These are phyloP conservation scores for Umbellularia californica DNA, from an alignment of 164 flowering plant genomes.

Conservation along the genomic window DNA sequence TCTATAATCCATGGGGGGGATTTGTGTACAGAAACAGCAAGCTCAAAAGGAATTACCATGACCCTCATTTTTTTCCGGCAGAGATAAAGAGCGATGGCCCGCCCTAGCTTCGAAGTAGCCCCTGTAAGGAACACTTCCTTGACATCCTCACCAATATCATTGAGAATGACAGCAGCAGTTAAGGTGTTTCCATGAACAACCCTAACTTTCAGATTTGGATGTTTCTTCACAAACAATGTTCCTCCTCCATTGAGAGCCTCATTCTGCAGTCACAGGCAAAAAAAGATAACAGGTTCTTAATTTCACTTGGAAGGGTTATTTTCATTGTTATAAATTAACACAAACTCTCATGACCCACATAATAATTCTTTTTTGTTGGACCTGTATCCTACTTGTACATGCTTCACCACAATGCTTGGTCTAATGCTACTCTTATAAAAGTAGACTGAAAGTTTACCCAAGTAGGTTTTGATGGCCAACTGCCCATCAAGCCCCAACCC, in stretches of 20 bases:
- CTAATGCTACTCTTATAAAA: no score
- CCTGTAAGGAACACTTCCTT: conserved; percentile 82
- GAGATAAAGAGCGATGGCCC: conserved; percentile 95
- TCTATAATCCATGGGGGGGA: no score
- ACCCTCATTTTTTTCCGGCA: conserved; percentile 56
- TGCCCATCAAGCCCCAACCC: no score
- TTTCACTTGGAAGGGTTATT: no score
- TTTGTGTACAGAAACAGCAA: no score
- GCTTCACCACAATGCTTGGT: no score
- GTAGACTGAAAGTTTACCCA: no score
- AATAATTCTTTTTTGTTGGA: no score
- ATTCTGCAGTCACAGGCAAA: conserved; percentile 39
- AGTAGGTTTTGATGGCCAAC: no score
- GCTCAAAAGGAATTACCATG: conserved; percentile 34
- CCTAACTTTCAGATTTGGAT: conserved; percentile 63
- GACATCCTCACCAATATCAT: conserved; percentile 56
- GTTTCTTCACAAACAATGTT: conserved; percentile 70
- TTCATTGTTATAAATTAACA: no score
- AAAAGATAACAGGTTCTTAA: neutral
- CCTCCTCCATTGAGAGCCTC: conserved; percentile 95
- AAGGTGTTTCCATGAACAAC: conserved; percentile 94
- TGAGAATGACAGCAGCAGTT: conserved; percentile 84
- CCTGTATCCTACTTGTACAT: no score
- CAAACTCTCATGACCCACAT: no score
- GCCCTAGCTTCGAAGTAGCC: conserved; percentile 96